Evolutionary conservation across 257 asterid species (phyloP), one percentile per base, ranked within the genome.

Genomic region (Anisodus tanguticus): DNA sequence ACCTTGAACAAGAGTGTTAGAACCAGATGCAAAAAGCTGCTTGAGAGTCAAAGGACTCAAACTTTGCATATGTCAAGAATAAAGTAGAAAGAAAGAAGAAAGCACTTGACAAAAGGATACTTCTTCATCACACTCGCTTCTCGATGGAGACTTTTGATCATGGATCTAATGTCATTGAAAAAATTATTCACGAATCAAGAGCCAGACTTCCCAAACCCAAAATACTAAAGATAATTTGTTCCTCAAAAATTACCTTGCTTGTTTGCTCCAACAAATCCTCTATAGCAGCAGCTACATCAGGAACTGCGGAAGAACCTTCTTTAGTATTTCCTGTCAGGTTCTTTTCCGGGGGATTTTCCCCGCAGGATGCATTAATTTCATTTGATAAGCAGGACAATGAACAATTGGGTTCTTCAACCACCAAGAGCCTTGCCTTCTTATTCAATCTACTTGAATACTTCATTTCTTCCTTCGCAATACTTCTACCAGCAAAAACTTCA

Each of bases 181-280:
- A 84, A n/a, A 88, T 43, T 68, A 17, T 70, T 47, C 17, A 6
- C 39, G 53, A 37, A 63, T 47, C 58, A 39, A 51, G 60, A 69
- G 37, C 82, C 8, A 47, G 47, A 71, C 51, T 43, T 78, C 45
- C 37, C 77, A 26, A 45, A 79, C 51, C 5, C 2, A 84, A 84
- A 82, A 80, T 85, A 57, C 76, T 41, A 80, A 81, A 51, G 60
- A 66, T 84, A 6, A 55, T 51, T 62, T 11, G 22, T 22, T 66
- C 35, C 47, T 82, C 11, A 82, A 31, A 39, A 53, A 16, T 35
- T 83, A 96, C 99, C 97, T 93, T 93, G 90, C 93, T 94, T 26
- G 99, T 94, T 88, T 94, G 95, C 91, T 93, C 98, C 86, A 96
- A 85, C 86, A 95, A 88, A 91, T 94, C 97, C 88, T 94, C 99